Conservation (phyloP, 805 yeast species). For the Blastobotrys mokoenaii region DNA sequence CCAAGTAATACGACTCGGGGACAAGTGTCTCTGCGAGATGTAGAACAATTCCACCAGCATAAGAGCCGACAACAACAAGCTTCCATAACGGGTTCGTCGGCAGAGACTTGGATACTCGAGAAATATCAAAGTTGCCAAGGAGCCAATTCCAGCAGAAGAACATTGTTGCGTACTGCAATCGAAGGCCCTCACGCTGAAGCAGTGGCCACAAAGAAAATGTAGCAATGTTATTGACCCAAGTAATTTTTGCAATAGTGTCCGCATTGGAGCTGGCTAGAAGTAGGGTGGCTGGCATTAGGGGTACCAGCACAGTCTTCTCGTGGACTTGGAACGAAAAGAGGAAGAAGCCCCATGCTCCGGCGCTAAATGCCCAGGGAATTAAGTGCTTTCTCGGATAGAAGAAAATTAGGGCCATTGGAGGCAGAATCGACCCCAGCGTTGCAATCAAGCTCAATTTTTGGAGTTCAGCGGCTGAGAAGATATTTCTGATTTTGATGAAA, state of each 20-base stretch:
- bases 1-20: slow-evolving; percentile 39
- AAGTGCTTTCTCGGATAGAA: slow-evolving; percentile 43
- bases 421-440: slow-evolving; percentile 40
- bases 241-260: slow-evolving; percentile 59
- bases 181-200: slow-evolving; percentile 63
- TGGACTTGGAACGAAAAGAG: slow-evolving; percentile 94
- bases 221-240: slow-evolving; percentile 83
- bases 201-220: slow-evolving; percentile 85
- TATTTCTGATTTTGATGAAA: slow-evolving; percentile 55
- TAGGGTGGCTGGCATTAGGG: slow-evolving; percentile 76
- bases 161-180: slow-evolving; percentile 60
- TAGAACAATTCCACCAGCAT: slow-evolving; percentile 40
- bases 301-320: slow-evolving; percentile 84
- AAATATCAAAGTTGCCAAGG: slow-evolving; percentile 35
- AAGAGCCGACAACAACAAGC: slow-evolving; percentile 43
- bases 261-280: slow-evolving; percentile 45
- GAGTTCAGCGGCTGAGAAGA: slow-evolving; percentile 49
- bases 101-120: slow-evolving; percentile 23
- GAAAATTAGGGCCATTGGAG: slow-evolving; percentile 45
- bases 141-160: slow-evolving; percentile 69
- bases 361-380: slow-evolving; percentile 66
- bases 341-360: slow-evolving; percentile 80
- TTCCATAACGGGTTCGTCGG: slow-evolving; percentile 46
- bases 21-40: slow-evolving; percentile 45
- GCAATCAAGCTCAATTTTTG: slow-evolving; percentile 40